phyloP scores from a whole-genome alignment of 225 moss, liverwort and hornwort species.

The Climacium dendroides region DNA sequence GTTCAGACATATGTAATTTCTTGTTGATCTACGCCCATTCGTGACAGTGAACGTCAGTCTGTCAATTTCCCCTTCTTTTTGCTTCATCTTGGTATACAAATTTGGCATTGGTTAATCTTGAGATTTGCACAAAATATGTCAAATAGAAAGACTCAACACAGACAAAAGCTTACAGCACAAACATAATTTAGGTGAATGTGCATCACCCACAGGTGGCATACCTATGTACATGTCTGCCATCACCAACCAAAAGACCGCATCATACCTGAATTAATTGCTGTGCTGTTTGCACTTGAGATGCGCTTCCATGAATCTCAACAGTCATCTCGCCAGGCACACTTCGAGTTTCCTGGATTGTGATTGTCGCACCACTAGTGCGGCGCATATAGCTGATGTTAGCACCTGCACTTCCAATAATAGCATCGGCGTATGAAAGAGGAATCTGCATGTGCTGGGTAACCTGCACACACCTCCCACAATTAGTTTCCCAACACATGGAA shows the following conservation, averaged over 20 bases:
- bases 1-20: constrained; percentile 29
- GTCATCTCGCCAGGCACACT: constrained; percentile 99
- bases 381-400: constrained; percentile 99
- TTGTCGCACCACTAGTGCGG: constrained; percentile 92
- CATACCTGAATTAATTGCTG: constrained; percentile 96
- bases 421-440: constrained; percentile 97
- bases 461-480: constrained; percentile 10
- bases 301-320: constrained; percentile 95
- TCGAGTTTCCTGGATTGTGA: constrained; percentile 96
- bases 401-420: constrained; percentile 89
- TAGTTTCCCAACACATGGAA: neutral
- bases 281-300: constrained; percentile 98
- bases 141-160: neutral
- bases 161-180: neutral
- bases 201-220: neutral
- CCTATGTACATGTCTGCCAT: neutral
- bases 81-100: constrained; percentile 1
- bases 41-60: neutral
- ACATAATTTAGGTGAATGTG: neutral
- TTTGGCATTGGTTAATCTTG: neutral
- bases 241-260: neutral
- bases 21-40: constrained; percentile 6
- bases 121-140: neutral
- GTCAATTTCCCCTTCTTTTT: neutral
- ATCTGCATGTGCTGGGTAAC: constrained; percentile 99